A percentile compares a stretch with the other conserved stretches of the same genome.
Evolutionary conservation across 495 filamentous ascomycete species (phyloP).

Genomic region (Penicillium chermesinum): DNA sequence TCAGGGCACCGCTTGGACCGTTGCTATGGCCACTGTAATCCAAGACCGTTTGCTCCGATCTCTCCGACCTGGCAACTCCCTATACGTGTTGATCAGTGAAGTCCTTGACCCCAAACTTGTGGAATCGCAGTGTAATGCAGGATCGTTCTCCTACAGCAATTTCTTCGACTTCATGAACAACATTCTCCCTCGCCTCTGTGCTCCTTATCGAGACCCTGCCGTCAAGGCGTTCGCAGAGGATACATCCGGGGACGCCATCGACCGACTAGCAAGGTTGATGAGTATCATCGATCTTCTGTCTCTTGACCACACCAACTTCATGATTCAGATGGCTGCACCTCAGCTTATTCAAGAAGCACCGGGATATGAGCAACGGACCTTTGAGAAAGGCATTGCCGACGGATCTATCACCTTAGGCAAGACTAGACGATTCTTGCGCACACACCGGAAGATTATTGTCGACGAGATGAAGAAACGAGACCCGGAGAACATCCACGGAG

Average conservation of each 20-base stretch:
- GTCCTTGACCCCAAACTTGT: slow-evolving; percentile 77
- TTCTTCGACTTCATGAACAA: slow-evolving; percentile 89
- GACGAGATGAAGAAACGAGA: slow-evolving; percentile 70
- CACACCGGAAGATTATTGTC: slow-evolving; percentile 60
- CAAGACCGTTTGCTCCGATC: slow-evolving; percentile 77
- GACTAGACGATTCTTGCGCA: slow-evolving; percentile 67
- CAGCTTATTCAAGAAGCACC: slow-evolving; percentile 75
- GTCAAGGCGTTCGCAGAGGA: slow-evolving; percentile 74
- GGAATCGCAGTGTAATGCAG: slow-evolving; percentile 66
- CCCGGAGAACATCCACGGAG: slow-evolving; percentile 56
- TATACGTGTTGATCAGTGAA: slow-evolving; percentile 80
- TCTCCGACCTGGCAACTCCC: slow-evolving; percentile 70
- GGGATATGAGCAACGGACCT: slow-evolving; percentile 74
- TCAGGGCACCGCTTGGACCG: slow-evolving; percentile 68
- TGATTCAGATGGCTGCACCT: slow-evolving; percentile 75
- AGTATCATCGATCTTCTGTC: slow-evolving; percentile 84
- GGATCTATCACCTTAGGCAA: slow-evolving; percentile 53
- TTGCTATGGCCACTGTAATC: slow-evolving; percentile 80
- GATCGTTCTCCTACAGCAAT: slow-evolving; percentile 85
- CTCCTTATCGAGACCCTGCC: slow-evolving; percentile 80
- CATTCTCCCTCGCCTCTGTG: slow-evolving; percentile 90
- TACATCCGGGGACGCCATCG: slow-evolving; percentile 72
- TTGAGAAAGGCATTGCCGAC: slow-evolving; percentile 63
- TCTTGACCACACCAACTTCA: slow-evolving; percentile 94
- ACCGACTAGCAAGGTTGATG: slow-evolving; percentile 76